Evolutionary conservation across 305 asterid genomes (phyloP).

Genomic region (Coffea humblotiana): DNA sequence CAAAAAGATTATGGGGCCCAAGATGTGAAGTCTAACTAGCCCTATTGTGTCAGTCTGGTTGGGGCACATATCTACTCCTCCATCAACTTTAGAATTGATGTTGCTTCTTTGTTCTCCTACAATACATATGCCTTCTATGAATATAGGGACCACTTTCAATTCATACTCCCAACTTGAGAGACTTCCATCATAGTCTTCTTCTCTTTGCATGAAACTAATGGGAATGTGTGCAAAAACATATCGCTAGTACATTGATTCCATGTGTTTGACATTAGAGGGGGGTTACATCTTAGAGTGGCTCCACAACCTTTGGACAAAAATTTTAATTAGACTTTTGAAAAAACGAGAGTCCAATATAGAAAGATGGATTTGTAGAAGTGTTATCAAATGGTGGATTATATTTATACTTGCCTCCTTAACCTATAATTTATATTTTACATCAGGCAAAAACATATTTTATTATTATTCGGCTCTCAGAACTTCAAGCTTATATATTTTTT

Average conservation of each 20-base stretch:
- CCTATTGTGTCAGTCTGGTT: constrained; percentile 28
- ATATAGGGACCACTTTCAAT: background rate
- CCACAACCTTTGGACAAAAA: background rate
- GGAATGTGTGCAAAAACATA: background rate
- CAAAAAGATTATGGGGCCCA: constrained; percentile 26
- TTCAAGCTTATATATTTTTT: no score
- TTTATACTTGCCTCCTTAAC: background rate
- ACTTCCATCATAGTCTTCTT: constrained; percentile 1
- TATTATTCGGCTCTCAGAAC: no score
- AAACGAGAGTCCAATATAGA: background rate
- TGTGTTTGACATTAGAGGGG: background rate
- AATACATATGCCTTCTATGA: constrained; percentile 7
- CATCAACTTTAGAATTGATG: constrained; percentile 18
- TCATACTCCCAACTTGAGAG: background rate
- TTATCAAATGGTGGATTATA: background rate
- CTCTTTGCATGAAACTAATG: constrained; percentile 1
- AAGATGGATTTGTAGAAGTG: background rate
- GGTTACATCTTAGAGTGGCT: background rate
- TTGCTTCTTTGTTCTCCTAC: constrained; percentile 21
- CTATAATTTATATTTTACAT: no score
- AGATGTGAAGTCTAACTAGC: constrained; percentile 25
- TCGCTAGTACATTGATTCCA: background rate
- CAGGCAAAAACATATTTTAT: no score
- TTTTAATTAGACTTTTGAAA: background rate
- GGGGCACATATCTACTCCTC: constrained; percentile 24